A percentile compares a stretch with the other conserved stretches of the same genome.
Evolutionary conservation across 139 green algal species (phyloP).

Genomic region (Zygnema cylindricum): DNA sequence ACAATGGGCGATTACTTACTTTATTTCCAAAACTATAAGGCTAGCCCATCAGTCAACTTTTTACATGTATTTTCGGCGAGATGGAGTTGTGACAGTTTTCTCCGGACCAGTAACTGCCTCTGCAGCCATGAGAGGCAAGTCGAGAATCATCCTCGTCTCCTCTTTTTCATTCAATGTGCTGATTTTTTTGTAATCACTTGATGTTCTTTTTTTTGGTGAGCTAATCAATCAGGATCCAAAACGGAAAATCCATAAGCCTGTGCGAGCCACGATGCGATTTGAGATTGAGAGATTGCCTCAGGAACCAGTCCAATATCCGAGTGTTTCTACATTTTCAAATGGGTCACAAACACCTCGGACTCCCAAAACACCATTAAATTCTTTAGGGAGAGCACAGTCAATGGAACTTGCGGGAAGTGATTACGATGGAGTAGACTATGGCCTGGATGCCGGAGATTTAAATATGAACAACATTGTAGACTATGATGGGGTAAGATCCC

Average conservation of each 20-base stretch:
- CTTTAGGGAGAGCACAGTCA: not conserved
- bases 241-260: conserved; percentile 58
- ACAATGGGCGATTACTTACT: too few relatives aligned
- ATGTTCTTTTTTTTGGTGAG: too few relatives aligned
- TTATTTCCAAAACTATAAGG: too few relatives aligned
- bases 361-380: not conserved
- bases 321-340: not conserved
- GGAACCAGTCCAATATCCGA: not conserved
- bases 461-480: not conserved
- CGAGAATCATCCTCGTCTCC: too few relatives aligned
- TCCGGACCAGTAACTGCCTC: too few relatives aligned
- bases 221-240: conserved; percentile 56
- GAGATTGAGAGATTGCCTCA: conserved; percentile 48
- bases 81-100: too few relatives aligned
- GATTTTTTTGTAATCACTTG: too few relatives aligned
- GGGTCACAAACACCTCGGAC: not conserved
- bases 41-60: too few relatives aligned
- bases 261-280: conserved; percentile 50
- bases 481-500: not conserved
- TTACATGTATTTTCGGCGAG: too few relatives aligned
- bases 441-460: not conserved
- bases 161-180: too few relatives aligned
- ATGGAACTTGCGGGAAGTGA: not conserved
- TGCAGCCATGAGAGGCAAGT: too few relatives aligned
- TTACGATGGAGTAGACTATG: not conserved